phyloP scores from a whole-genome alignment of 2,329 filamentous ascomycete species.

The Sporothrix pallida region DNA sequence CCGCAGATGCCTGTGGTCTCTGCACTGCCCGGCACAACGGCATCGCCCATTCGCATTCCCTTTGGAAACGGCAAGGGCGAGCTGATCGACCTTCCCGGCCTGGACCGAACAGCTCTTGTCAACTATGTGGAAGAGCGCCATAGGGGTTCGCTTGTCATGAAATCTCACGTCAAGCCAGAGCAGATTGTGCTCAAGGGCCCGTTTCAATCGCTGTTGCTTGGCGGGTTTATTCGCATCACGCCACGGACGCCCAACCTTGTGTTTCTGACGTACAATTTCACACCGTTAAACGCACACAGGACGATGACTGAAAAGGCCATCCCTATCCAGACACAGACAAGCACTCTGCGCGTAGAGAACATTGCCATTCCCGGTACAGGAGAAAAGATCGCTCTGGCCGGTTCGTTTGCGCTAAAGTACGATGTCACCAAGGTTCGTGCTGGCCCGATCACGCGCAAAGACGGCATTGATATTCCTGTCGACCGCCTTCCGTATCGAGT shows the following conservation, averaged over 20 bases:
- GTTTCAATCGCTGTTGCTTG: conserved; percentile 80
- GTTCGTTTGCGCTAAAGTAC: conserved; percentile 74
- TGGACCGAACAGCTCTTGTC: conserved; percentile 76
- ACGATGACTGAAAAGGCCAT: conserved; percentile 82
- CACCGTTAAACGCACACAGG: conserved; percentile 75
- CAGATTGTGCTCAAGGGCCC: conserved; percentile 72
- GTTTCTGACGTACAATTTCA: conserved; percentile 85
- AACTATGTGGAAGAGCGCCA: conserved; percentile 70
- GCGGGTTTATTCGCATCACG: conserved; percentile 86
- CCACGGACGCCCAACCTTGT: conserved; percentile 68
- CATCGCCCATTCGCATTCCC: conserved; percentile 89
- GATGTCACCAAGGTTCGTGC: conserved; percentile 83
- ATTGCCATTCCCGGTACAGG: conserved; percentile 66
- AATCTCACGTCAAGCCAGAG: conserved; percentile 71
- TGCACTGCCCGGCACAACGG: conserved; percentile 87
- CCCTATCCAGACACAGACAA: conserved; percentile 69
- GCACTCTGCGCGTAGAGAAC: conserved; percentile 64
- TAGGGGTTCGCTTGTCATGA: conserved; percentile 77
- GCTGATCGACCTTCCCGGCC: conserved; percentile 87
- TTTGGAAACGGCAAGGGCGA: conserved; percentile 88
- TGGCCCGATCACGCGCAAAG: conserved; percentile 70
- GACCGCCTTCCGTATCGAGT: conserved; percentile 79
- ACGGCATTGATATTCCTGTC: conserved; percentile 66
- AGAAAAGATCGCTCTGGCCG: conserved; percentile 69
- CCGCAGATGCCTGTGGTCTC: conserved; percentile 88